These are phyloP conservation scores for Trichoderma endophyticum DNA, from an alignment of 2,329 filamentous ascomycete species.

Conservation along the genomic window DNA sequence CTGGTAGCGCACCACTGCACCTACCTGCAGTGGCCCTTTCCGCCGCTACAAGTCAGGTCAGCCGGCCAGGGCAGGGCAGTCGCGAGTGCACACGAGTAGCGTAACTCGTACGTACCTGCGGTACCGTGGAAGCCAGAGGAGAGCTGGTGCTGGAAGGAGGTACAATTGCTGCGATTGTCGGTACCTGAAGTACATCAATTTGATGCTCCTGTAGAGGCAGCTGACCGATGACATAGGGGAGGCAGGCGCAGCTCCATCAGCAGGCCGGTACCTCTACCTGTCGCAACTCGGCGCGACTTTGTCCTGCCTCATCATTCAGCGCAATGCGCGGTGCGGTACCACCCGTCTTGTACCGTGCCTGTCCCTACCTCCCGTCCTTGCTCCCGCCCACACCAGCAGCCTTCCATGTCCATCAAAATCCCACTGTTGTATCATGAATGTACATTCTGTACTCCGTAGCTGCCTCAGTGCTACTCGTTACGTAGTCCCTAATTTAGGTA, in stretches of 20 bases:
- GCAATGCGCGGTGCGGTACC: neutral
- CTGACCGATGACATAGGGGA: neutral
- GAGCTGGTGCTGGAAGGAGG: neutral
- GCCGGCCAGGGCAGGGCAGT: constrained; percentile 5
- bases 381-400: constrained; percentile 1
- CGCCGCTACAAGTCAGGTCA: neutral
- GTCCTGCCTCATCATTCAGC: neutral
- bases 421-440: neutral
- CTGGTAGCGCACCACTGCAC: neutral
- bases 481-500: too few relatives aligned
- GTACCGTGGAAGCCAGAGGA: neutral
- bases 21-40: constrained; percentile 1
- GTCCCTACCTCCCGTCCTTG: neutral
- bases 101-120: neutral
- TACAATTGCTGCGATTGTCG: neutral
- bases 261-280: neutral
- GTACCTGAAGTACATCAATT: neutral
- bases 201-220: neutral
- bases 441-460: neutral
- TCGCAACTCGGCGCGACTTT: neutral
- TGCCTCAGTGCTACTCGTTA: neutral
- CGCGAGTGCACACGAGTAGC: neutral
- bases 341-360: neutral
- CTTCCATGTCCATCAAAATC: neutral
- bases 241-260: neutral